phyloP scores from a whole-genome alignment of 225 moss, liverwort and hornwort species.

The Polytrichum commune region DNA sequence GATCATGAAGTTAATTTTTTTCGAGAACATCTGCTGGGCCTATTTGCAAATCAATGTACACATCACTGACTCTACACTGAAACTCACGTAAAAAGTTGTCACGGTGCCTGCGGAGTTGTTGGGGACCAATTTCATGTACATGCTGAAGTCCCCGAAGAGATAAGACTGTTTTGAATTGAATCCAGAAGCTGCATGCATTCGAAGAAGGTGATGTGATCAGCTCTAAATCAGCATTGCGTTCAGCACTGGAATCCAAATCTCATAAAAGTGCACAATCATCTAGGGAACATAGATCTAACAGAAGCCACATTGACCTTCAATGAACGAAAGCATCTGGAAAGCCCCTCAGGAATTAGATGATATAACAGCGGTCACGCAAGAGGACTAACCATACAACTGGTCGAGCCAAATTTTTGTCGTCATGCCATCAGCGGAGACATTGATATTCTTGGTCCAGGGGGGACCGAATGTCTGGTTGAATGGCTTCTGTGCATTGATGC shows the following conservation, averaged over 20 bases:
- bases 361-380: no score
- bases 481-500: not conserved
- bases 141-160: constrained; percentile 19
- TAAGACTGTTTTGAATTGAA: constrained; percentile 7
- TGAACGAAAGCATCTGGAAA: no score
- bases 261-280: not conserved
- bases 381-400: constrained; percentile 15
- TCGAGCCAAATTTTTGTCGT: constrained; percentile 21
- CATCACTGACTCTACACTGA: no score
- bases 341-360: not conserved
- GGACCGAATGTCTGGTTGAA: not conserved
- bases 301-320: not conserved
- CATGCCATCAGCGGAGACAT: constrained; percentile 21
- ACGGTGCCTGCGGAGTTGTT: constrained; percentile 33
- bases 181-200: not conserved
- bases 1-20: no score
- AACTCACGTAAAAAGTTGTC: constrained; percentile 24
- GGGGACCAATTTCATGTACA: constrained; percentile 17
- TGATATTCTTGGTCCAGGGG: constrained; percentile 8
- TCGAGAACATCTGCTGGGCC: no score
- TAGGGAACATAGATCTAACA: not conserved
- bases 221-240: no score
- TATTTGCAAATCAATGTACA: no score
- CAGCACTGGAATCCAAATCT: no score
- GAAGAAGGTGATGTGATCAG: not conserved